Base-by-base conservation (phyloP, 1,139 yeast genomes). In the Protomyces inouyei region DNA sequence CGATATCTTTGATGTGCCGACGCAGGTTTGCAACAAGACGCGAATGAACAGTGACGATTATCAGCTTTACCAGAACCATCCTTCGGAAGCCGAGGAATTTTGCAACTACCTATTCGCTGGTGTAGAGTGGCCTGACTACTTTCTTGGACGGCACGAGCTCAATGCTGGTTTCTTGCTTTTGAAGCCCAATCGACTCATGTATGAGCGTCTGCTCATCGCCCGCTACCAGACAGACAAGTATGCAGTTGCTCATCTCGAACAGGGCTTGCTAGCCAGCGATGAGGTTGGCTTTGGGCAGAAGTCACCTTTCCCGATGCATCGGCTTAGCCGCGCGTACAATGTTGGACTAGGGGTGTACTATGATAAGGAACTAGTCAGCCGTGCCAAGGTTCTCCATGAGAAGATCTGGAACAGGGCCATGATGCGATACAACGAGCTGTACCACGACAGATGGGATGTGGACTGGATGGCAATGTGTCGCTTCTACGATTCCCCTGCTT, bases 1-100 rank as follows among this genome's bases (percentile, higher is more conserved):
- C 71, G 71, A 75, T 63, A 69, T 85, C 69, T 77, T 82, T 73
- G 72, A 76, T 70, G 59, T 70, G 43, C 61, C 53, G 28, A 28
- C 54, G 14, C 60, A 56, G 23, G n/a, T 32, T 9, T 56, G 60
- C 32, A 56, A 32, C 5, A 52, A 40, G 53, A 36, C 25, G 18
- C 25, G 37, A 18, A 8, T 56, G 54, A 56, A 36, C 23, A 52
- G 10, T 5, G 60, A 56, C 12, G 60, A 56, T 21, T 25, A 28
- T 16, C 38, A 32, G 18, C 48, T 43, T 16, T 9, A 16, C 46
- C 45, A 32, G 43, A 32, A 46, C 18, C 14, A 48, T 45, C 54
- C 60, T 3, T 28, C 32, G 12, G 45, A 28, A 16, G 60, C 45
- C 10, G 60, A 45, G 36, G 59, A 40, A 10, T 35, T 32, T 14